A percentile compares a stretch with the other conserved stretches of the same genome.
These are phyloP conservation scores for Scutellaria galericulata DNA, from an alignment of 257 asterid species.

Conservation along the genomic window DNA sequence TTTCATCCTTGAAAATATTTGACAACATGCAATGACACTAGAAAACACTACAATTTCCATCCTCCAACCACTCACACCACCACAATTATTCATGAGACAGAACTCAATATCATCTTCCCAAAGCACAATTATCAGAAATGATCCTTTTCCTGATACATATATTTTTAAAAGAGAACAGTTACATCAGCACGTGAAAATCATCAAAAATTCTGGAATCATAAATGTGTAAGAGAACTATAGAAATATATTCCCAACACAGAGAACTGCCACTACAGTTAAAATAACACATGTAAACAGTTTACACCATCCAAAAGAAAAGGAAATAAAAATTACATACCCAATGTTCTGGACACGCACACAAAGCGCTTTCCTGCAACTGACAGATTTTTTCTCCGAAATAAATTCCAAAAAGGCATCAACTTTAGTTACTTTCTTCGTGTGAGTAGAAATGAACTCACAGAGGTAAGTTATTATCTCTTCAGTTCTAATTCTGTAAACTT, in stretches of 20 bases:
- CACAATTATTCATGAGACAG: constrained; percentile 20
- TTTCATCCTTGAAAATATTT: constrained; percentile 10
- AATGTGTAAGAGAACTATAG: background rate
- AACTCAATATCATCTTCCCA: constrained; percentile 12
- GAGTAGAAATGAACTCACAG: constrained; percentile 61
- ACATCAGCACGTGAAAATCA: constrained; percentile 11
- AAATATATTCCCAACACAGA: constrained; percentile 4
- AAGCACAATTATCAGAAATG: constrained; percentile 15
- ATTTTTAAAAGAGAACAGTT: background rate
- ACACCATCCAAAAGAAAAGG: constrained; percentile 6
- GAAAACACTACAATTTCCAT: constrained; percentile 4
- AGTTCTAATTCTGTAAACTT: constrained; percentile 67
- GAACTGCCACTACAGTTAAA: background rate
- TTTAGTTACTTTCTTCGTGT: constrained; percentile 45
- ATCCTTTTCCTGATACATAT: background rate
- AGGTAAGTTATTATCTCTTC: constrained; percentile 70
- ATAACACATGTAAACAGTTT: background rate
- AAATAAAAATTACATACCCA: constrained; percentile 56
- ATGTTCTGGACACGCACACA: constrained; percentile 76
- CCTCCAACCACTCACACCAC: constrained; percentile 6
- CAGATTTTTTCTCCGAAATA: constrained; percentile 63
- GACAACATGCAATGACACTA: constrained; percentile 6
- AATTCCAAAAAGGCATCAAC: constrained; percentile 67
- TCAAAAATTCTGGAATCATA: constrained; percentile 1
- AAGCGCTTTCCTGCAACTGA: constrained; percentile 64